Evolutionary conservation across 1,284 basidiomycete genomes (phyloP), one percentile per base, ranked within the genome.

Genomic region (Boletellus deceptivus): DNA sequence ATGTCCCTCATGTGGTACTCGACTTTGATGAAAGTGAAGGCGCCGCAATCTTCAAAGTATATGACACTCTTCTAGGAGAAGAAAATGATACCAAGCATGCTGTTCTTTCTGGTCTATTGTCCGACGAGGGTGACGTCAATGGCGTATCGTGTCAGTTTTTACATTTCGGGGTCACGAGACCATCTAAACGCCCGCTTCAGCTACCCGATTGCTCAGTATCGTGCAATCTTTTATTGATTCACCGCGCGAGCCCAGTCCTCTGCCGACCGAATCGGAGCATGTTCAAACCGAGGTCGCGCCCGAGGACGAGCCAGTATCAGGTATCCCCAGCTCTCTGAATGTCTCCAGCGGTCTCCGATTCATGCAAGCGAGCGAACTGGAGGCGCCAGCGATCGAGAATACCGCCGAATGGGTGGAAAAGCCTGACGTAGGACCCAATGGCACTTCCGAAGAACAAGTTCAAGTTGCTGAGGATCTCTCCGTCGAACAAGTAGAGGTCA

Each of bases 291-390:
- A 46, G 20, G 24, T 17, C 34, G 38, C 31, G 3, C 49, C 49
- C 5, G 48, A 43, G 22, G 55, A 62, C 27, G 67, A 57, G 22
- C 67, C 68, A 16, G 59, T 69, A n/a, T 48, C 65, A 48, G 68
- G 64, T 43, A 46, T 70, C 46, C 68, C 64, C 11, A 64, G 68
- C 35, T 59, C 68, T 46, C 52, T 71, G 29, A 65, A 70, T 31
- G 62, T 68, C 17, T 73, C 82, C 0, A 75, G 75, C 47, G 78
- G 79, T 67, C 84, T 89, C 74, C 80, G 79, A 59, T 91, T 90
- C 67, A 84, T 91, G 72, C 82, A 87, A 67, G 84, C 77, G 49
- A 89, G 87, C 61, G 88, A 91, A 59, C 73, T 90, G 27, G 89
- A 84, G 53, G 60, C 72, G 3, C 48, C 74, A 24, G 57, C 72